A percentile compares a stretch with the other conserved stretches of the same genome.
These are phyloP conservation scores for Elsinoe australis DNA, from an alignment of 2,329 filamentous ascomycete species.

Conservation along the genomic window DNA sequence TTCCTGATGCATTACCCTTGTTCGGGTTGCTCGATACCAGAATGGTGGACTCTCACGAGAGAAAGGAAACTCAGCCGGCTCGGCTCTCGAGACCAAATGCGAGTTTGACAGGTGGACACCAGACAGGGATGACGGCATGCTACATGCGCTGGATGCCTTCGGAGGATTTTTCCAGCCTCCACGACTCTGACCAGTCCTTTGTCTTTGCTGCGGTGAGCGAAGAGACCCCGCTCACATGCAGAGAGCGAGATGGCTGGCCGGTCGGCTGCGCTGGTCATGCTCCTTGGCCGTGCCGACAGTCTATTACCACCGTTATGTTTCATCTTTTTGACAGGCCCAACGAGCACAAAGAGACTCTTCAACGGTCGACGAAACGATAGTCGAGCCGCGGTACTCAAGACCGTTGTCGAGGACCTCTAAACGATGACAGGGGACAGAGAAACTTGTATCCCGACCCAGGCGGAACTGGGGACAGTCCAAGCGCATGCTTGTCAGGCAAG, in stretches of 20 bases:
- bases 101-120: constrained; percentile 9
- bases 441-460: background rate
- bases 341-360: background rate
- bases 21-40: background rate
- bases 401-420: background rate
- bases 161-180: constrained; percentile 3
- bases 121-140: constrained; percentile 8
- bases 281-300: background rate
- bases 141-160: constrained; percentile 6
- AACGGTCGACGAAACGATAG: background rate
- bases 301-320: background rate
- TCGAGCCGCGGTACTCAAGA: background rate
- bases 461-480: background rate
- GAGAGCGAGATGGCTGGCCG: too few relatives aligned
- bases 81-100: constrained; percentile 6
- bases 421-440: constrained; percentile 49
- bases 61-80: constrained; percentile 1
- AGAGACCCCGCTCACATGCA: background rate
- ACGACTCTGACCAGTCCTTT: background rate
- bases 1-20: too few relatives aligned
- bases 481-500: constrained; percentile 12
- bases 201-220: background rate
- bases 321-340: too few relatives aligned
- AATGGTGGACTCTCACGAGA: background rate
- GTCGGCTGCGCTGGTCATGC: background rate